Conservation (phyloP, 495 filamentous ascomycete species). For the Hypoxylon crocopeplum region DNA sequence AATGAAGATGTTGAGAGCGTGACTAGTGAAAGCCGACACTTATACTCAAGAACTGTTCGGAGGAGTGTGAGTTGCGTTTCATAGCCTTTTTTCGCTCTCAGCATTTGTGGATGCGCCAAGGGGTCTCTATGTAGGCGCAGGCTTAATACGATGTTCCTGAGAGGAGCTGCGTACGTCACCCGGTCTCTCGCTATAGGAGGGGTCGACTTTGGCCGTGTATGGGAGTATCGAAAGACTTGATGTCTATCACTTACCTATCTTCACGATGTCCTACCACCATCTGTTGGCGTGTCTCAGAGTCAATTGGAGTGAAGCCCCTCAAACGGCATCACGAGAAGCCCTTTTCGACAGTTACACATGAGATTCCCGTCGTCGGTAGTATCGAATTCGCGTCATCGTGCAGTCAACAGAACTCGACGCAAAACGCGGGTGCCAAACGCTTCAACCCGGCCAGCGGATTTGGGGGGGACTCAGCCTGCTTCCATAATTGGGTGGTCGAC, state of each 20-base stretch:
- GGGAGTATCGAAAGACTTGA: conserved; percentile 1
- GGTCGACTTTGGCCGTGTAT: conserved; percentile 3
- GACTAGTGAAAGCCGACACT: neutral
- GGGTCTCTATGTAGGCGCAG: conserved; percentile 22
- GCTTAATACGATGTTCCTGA: neutral
- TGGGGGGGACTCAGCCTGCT: conserved; percentile 20
- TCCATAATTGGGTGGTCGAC: conserved; percentile 7
- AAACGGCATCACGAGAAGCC: conserved; percentile 15
- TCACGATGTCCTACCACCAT: conserved; percentile 1
- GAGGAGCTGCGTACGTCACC: conserved; percentile 1
- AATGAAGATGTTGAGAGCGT: conserved; percentile 6
- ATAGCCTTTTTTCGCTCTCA: neutral
- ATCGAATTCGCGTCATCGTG: conserved; percentile 29
- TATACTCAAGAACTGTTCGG: conserved; percentile 1
- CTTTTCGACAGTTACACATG: neutral
- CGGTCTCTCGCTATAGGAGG: neutral
- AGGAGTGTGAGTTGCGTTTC: conserved; percentile 28
- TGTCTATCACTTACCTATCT: conserved; percentile 22
- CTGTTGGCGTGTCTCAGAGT: conserved; percentile 18
- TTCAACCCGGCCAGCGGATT: conserved; percentile 10
- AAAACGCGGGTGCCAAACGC: conserved; percentile 13
- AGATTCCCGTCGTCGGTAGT: conserved; percentile 3
- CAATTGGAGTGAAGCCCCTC: conserved; percentile 18
- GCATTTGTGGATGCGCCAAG: conserved; percentile 19
- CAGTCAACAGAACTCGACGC: conserved; percentile 1